Evolutionary conservation across 2,329 filamentous ascomycete genomes (phyloP).

Genomic region (Metarhizium sp.): DNA sequence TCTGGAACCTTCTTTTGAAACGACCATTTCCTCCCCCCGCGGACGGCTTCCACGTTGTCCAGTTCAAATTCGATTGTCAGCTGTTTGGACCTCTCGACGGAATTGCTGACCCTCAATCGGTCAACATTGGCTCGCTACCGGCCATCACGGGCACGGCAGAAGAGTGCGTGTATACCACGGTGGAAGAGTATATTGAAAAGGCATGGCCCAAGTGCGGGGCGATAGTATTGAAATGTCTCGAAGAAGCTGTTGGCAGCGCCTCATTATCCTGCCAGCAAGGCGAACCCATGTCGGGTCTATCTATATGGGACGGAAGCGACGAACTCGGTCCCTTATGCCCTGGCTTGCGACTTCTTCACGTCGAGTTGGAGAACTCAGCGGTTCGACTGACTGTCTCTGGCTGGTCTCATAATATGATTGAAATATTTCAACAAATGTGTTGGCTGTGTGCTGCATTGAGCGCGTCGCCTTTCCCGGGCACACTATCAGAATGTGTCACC

Average conservation of each 20-base stretch:
- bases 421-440: slow-evolving; percentile 27
- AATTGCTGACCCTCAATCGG: slow-evolving; percentile 18
- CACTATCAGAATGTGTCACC: slow-evolving; percentile 19
- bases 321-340: slow-evolving; percentile 16
- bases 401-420: slow-evolving; percentile 24
- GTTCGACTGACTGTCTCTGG: slow-evolving; percentile 24
- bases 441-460: slow-evolving; percentile 27
- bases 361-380: slow-evolving; percentile 23
- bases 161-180: slow-evolving; percentile 22
- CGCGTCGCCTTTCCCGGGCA: slow-evolving; percentile 22
- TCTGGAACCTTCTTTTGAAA: slow-evolving; percentile 26
- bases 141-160: slow-evolving; percentile 25
- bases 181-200: slow-evolving; percentile 21
- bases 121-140: slow-evolving; percentile 20
- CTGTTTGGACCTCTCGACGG: slow-evolving; percentile 19
- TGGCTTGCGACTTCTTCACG: slow-evolving; percentile 22
- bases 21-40: slow-evolving; percentile 19
- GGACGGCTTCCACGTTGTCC: slow-evolving; percentile 25
- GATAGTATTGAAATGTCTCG: slow-evolving; percentile 20
- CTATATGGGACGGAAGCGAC: slow-evolving; percentile 25
- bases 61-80: slow-evolving; percentile 26
- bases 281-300: slow-evolving; percentile 21
- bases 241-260: slow-evolving; percentile 22
- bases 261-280: slow-evolving; percentile 15
- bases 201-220: slow-evolving; percentile 24